Percentiles rank a stretch among this genome's conserved stretches.
Evolutionary conservation across 345 rosid species (phyloP).

Genomic region (Syzygium jambos): DNA sequence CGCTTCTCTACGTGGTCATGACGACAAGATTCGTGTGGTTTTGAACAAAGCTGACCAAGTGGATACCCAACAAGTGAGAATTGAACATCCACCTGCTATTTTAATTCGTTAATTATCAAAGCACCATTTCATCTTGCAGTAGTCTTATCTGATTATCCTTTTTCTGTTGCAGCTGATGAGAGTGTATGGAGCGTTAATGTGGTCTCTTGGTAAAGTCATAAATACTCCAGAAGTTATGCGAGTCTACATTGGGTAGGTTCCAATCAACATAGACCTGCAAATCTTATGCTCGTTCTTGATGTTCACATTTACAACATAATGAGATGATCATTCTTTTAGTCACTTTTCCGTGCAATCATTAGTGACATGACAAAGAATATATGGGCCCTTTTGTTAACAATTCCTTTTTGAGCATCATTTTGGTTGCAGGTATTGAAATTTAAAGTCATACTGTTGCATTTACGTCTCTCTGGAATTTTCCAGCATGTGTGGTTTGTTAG

Average conservation of each 20-base stretch:
- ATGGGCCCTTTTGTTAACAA: background rate
- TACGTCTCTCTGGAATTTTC: background rate
- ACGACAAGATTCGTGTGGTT: constrained; percentile 95
- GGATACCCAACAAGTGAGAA: constrained; percentile 80
- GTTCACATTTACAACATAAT: background rate
- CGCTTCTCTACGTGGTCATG: constrained; percentile 87
- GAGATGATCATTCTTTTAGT: background rate
- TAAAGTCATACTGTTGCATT: background rate
- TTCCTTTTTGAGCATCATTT: background rate
- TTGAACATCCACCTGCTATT: background rate
- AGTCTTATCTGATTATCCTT: background rate
- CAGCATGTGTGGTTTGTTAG: background rate
- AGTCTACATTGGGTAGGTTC: constrained; percentile 83
- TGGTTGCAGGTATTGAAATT: background rate
- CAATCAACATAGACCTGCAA: background rate
- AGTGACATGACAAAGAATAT: background rate
- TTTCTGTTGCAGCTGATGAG: constrained; percentile 71
- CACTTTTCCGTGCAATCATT: background rate
- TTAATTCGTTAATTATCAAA: background rate
- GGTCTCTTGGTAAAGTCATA: constrained; percentile 97
- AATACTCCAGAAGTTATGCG: constrained; percentile 93
- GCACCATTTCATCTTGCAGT: background rate
- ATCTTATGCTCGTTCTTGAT: background rate
- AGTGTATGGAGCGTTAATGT: constrained; percentile 97
- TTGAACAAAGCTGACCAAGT: constrained; percentile 95